A percentile compares a stretch with the other conserved stretches of the same genome.
Evolutionary conservation across 306 rosid genomes (phyloP).

Genomic region (Inga leiocalycina): DNA sequence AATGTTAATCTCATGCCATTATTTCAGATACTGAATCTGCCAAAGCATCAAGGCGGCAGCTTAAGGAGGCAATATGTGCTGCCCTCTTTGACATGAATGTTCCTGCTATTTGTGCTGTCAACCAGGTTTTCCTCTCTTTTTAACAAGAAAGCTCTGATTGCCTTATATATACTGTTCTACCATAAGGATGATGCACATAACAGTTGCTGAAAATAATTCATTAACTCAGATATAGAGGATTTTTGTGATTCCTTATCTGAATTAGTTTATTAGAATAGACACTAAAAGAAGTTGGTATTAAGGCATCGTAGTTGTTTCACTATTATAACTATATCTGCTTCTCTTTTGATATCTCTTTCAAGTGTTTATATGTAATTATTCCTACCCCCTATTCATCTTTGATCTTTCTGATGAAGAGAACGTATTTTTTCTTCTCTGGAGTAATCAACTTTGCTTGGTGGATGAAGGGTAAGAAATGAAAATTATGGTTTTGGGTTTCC

Average conservation of each 20-base stretch:
- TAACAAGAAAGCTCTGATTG: not conserved
- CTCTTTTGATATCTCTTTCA: not conserved
- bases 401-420: conserved; percentile 11
- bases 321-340: not conserved
- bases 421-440: not conserved
- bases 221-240: conserved; percentile 24
- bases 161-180: not conserved
- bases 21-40: conserved; percentile 83
- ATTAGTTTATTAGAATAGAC: conserved; percentile 22
- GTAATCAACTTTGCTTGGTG: not conserved
- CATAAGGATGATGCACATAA: not conserved
- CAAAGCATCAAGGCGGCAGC: conserved; percentile 79
- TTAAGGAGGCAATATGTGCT: conserved; percentile 72
- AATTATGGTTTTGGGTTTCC: not conserved
- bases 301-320: conserved; percentile 1
- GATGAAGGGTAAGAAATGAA: not conserved
- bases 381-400: conserved; percentile 4
- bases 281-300: not conserved
- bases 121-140: conserved; percentile 55
- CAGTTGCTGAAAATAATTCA: not conserved
- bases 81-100: conserved; percentile 84
- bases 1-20: conserved; percentile 19
- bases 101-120: conserved; percentile 87
- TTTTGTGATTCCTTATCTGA: conserved; percentile 17
- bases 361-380: not conserved